Base-by-base conservation (phyloP, 2,329 filamentous ascomycete genomes). In the Cercospora sp. region DNA sequence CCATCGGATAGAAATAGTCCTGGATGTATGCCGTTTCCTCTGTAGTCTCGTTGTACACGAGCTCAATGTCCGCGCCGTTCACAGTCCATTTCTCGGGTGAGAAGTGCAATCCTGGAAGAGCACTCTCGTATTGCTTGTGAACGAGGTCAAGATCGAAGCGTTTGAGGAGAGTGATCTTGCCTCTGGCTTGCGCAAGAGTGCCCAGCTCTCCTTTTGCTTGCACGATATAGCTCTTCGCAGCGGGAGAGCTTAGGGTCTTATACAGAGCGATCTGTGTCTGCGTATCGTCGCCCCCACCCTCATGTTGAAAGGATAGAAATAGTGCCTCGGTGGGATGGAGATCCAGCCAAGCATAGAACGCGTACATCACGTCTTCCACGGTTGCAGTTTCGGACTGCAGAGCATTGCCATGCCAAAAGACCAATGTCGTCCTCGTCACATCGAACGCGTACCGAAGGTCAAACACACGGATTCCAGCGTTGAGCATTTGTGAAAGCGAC, bases 401-500 rank as follows among this genome's bases (percentile, higher is more conserved):
- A 6, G 81, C 83, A 33, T 79, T 69, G 6, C 77, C 76, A 70
- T 86, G 84, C 78, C 82, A 86, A 75, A 85, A 86, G 3, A 84
- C 80, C 1, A 86, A 75, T 1, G 75, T 78, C 8, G 75, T 79
- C 62, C 81, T 82, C 2, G 80, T 81, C 2, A 81, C 78, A 70
- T 86, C 84, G 33, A 82, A 77, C 2, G 83, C 83, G 71, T 82
- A 83, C n/a, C 83, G 78, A 45, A 86, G 74, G 70, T 86, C 84
- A 66, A 86, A 84, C 39, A 80, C 84, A 16, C 84, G 81, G 13
- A 85, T 80, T 6, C 84, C 84, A 28, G 77, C 77, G 57, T 82
- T 77, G 0, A 86, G 78, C 74, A 82, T 81, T 20, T 75, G 74
- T 13, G 79, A 71, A 0, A 85, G 72, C 0, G 79, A 75, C 3